Evolutionary conservation across 1,284 basidiomycete genomes (phyloP), one percentile per base, ranked within the genome.

Genomic region (Moesziomyces antarcticus): DNA sequence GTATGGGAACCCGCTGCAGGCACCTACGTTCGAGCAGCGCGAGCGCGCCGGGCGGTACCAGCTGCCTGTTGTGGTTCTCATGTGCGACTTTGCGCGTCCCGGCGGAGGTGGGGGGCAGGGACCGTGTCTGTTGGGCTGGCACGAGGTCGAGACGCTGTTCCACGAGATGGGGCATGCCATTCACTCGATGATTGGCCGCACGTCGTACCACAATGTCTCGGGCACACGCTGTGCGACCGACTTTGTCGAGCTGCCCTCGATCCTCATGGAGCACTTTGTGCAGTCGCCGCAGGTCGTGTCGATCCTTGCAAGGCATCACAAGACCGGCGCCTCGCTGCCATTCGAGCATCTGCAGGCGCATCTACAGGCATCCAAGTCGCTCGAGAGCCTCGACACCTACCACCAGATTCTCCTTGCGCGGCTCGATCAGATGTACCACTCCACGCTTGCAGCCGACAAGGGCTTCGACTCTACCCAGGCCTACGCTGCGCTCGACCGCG

Each of bases 111-210:
- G 90, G 24, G 86, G 87, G 27, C 85, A 87, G 35, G 91, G 90
- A 1, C 88, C 93, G 2, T 90, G 92, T 0, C 86, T 91, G 43
- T 85, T 99, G 25, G 90, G 91, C 61, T 99, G 96, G 95, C 91
- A 93, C 79, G 94, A 99, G 79, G 92, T 98, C 10, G 88, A 93
- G 83, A 99, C 96, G 1, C 86, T 99, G 21, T 97, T 97, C 85
- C 96, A 99, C 81, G 96, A 99, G 85, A 98, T 99, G 95, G 96
- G 96, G 0, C 96, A 99, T 85, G 96, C 97, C 2, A 94, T 99
- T 88, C 96, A 99, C 83, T 99, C 95, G 95, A 99, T 99, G 97
- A 92, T 99, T 65, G 97, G 96, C 21, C 88, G 93, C 41, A 99
- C 95, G 7, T 94, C 96, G 78, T 98, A 96, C 83, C 96, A 98